Base-by-base conservation (phyloP, 768 basidiomycete genomes). In the Lyophyllum shimeji region DNA sequence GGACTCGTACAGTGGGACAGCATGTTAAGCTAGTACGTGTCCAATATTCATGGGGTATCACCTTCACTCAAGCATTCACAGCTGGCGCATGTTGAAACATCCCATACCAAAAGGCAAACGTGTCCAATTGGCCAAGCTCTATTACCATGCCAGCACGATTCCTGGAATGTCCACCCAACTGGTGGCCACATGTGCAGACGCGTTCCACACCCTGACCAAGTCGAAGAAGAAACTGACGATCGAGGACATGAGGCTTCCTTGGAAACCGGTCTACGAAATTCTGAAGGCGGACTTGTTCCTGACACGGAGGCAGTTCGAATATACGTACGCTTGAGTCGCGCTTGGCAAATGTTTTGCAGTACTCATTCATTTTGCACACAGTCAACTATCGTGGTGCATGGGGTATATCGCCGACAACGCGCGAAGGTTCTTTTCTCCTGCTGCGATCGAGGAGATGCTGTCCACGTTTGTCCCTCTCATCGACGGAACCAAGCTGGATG, bases 381-480 rank as follows among this genome's bases (percentile, higher is more conserved):
- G 88, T 58, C 87, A 89, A 72, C 70, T 85, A n/a, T 82, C 88
- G 17, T 89, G 84, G 82, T 87, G 83, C 62, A 84, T 89, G 85
- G 88, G 86, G 3, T 83, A 83, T 60, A 77, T 90, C 57, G 85
- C 87, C 27, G 81, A 85, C 34, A 78, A 77, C 63, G 76, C 82
- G 44, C 83, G 90, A 51, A 78, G 89, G 52, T 95, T 95, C 78
- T 95, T 94, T 72, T 93, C 94, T 63, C 93, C 93, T 17, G 83
- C 89, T 40, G 87, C 91, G 31, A 86, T 86, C 51, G 84, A 88
- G 60, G 89, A 91, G 63, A 95, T 97, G 92, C 82, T 97, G 27
- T 77, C 86, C n/a, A 86, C 82, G 0, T 93, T 95, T 66, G 73
- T 97, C 9, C 93, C 93, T 4, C 74, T 79, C 51, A 76, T 95